Evolutionary conservation across 441 rosid species (phyloP), one percentile per base, ranked within the genome.

Genomic region (Sinapis alba): DNA sequence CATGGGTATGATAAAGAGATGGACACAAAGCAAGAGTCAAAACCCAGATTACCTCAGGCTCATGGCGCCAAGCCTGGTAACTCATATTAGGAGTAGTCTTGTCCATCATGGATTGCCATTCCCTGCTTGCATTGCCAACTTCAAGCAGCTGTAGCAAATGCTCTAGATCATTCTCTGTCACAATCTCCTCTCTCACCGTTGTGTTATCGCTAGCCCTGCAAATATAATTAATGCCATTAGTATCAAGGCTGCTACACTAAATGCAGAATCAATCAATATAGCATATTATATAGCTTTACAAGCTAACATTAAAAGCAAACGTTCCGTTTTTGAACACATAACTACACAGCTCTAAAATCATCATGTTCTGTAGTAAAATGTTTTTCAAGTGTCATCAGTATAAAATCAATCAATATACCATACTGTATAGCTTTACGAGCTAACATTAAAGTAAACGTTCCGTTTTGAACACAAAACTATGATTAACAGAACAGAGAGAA

Each of bases 61-160:
- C 98, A 69, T 87, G 87, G 23, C 92, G 97, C 98, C 97, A 96
- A 75, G 97, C 97, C 77, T 89, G 93, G 71, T 91, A 93, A 30
- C 82, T 74, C 93, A 96, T 85, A 79, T 90, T 93, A 0, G 97
- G 88, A 45, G 95, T 88, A 70, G 89, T 82, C 65, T 81, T 86
- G 74, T 89, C 90, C 99, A 96, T 93, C 83, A 96, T 74, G 45
- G 68, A 75, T 81, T 90, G 99, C 97, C 99, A 96, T 62, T 93
- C 97, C 82, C 80, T 85, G 65, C 78, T 81, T 27, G 79, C 87
- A 79, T 85, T 90, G 32, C 83, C 90, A 54, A 84, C 89, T 82
- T 90, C 96, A 75, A 93, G 88, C 65, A 93, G 84, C 75, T 87
- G 84, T 66, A 90, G 56, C 59, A 96, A 84, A 84, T 89, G 99